Evolutionary conservation across 2,329 filamentous ascomycete genomes (phyloP).

Genomic region (Cadophora luteo-olivacea): DNA sequence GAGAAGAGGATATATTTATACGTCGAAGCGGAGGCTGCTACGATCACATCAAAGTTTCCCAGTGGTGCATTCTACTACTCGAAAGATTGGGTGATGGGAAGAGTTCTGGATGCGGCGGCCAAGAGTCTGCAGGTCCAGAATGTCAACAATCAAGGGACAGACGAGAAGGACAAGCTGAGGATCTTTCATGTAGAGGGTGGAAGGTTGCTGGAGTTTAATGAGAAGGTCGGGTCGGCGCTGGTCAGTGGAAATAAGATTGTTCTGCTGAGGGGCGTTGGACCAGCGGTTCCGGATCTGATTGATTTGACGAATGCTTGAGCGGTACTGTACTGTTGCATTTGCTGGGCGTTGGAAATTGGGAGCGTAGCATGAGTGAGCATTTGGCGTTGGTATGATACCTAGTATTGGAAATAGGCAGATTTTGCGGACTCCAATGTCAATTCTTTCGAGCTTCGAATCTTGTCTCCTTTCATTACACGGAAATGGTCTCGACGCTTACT

Average conservation of each 20-base stretch:
- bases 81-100: conserved; percentile 87
- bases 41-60: conserved; percentile 82
- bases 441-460: not conserved
- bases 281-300: conserved; percentile 75
- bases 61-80: conserved; percentile 83
- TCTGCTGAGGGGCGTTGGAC: conserved; percentile 82
- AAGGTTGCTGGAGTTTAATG: conserved; percentile 82
- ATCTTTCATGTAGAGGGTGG: conserved; percentile 95
- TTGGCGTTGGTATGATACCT: conserved; percentile 18
- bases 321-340: conserved; percentile 5
- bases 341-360: conserved; percentile 9
- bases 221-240: conserved; percentile 78
- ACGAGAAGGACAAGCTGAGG: conserved; percentile 80
- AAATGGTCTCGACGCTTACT: not conserved
- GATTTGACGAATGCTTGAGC: conserved; percentile 45
- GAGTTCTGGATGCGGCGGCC: conserved; percentile 80
- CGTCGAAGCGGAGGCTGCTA: conserved; percentile 89
- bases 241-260: conserved; percentile 90
- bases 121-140: conserved; percentile 81
- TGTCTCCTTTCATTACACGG: not conserved
- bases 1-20: conserved; percentile 92
- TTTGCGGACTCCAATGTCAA: not conserved
- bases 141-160: conserved; percentile 77
- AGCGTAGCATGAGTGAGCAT: conserved; percentile 10
- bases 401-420: not conserved